Evolutionary conservation across 257 asterid species (phyloP).

Genomic region (Euphrasia confusa): DNA sequence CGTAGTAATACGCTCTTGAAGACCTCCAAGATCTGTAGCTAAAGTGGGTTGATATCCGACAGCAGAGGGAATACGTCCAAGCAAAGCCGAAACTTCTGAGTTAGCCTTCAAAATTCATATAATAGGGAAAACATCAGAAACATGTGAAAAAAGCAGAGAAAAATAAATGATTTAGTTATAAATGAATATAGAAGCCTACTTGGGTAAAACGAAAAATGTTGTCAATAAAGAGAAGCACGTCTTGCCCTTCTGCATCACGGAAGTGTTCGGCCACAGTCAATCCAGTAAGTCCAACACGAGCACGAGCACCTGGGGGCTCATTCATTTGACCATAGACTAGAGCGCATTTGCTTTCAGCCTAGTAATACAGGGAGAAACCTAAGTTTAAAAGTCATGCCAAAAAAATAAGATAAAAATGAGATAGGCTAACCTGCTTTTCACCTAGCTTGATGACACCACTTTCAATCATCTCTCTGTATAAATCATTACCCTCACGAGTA

Average conservation of each 20-base stretch:
- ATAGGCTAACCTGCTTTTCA: constrained; percentile 71
- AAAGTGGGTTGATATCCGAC: constrained; percentile 98
- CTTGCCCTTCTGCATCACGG: constrained; percentile 99
- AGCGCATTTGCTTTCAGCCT: constrained; percentile 96
- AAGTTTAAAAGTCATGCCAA: neutral
- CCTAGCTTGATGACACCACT: constrained; percentile 99
- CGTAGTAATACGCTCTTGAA: constrained; percentile 96
- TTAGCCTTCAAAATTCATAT: constrained; percentile 54
- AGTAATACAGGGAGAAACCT: constrained; percentile 1
- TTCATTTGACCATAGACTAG: constrained; percentile 99
- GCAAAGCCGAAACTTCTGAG: constrained; percentile 99
- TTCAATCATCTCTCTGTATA: constrained; percentile 98
- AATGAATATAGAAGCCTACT: constrained; percentile 31
- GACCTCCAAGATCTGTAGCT: constrained; percentile 99
- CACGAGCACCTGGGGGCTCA: constrained; percentile 99
- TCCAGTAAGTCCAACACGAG: constrained; percentile 99
- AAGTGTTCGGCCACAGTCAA: constrained; percentile 98
- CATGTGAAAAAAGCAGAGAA: neutral
- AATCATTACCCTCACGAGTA: constrained; percentile 96
- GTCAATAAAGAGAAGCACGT: constrained; percentile 97
- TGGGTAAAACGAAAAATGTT: constrained; percentile 97
- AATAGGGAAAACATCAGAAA: constrained; percentile 1
- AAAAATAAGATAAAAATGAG: neutral
- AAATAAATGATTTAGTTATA: neutral
- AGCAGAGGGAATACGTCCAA: constrained; percentile 99